These are phyloP conservation scores for Cephalotrichum gorgonifer DNA, from an alignment of 2,329 filamentous ascomycete genomes.

Conservation along the genomic window DNA sequence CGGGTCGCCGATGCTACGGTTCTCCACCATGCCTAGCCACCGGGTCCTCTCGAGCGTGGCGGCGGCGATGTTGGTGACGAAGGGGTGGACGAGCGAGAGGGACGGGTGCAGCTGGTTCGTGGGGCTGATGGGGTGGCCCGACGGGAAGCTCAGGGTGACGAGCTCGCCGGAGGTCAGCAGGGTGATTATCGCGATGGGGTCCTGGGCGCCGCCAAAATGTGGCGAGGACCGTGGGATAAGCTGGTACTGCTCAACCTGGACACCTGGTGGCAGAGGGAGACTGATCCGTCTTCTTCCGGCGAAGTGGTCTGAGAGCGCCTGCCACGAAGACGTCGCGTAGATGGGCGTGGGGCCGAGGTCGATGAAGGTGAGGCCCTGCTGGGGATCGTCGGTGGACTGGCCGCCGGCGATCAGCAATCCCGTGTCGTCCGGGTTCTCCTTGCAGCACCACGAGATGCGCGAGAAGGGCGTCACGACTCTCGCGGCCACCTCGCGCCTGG, in stretches of 20 bases:
- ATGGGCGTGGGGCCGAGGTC: constrained; percentile 83
- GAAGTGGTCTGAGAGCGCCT: constrained; percentile 68
- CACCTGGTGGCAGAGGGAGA: constrained; percentile 66
- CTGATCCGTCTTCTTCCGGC: constrained; percentile 63
- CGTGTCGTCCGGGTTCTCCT: constrained; percentile 87
- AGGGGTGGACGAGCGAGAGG: constrained; percentile 81
- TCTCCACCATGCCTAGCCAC: constrained; percentile 89
- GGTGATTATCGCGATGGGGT: constrained; percentile 76
- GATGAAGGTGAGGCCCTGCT: constrained; percentile 76
- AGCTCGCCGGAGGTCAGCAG: constrained; percentile 80
- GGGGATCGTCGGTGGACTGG: constrained; percentile 51
- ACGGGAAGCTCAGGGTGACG: constrained; percentile 83
- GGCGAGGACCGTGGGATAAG: constrained; percentile 74
- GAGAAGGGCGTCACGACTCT: constrained; percentile 63
- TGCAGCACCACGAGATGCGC: constrained; percentile 85
- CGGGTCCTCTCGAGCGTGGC: constrained; percentile 64
- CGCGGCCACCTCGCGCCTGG: constrained; percentile 36
- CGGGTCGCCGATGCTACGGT: constrained; percentile 64
- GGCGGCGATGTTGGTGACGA: constrained; percentile 64
- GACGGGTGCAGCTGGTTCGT: constrained; percentile 89
- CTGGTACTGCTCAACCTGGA: constrained; percentile 70
- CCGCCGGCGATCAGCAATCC: constrained; percentile 81
- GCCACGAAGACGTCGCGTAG: constrained; percentile 88
- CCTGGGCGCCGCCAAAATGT: constrained; percentile 78
- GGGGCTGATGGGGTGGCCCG: constrained; percentile 79